phyloP scores from a whole-genome alignment of 371 early-diverging fungal genomes.

The Phascolomyces articulosus region DNA sequence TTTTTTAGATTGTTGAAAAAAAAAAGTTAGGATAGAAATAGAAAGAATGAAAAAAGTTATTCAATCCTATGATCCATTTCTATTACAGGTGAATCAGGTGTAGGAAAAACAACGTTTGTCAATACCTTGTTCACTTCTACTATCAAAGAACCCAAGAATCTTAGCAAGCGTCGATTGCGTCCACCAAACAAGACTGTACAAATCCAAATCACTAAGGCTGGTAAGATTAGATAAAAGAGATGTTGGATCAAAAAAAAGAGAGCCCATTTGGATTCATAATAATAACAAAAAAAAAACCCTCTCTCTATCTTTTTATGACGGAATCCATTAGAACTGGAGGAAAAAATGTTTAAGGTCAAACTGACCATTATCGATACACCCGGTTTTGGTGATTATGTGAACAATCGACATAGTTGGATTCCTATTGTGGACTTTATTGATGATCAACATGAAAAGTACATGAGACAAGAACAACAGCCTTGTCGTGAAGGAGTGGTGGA shows the following conservation, averaged over 20 bases:
- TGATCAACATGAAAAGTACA: conserved; percentile 92
- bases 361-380: conserved; percentile 91
- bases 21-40: too few species aligned
- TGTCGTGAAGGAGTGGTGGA: conserved; percentile 84
- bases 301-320: too few species aligned
- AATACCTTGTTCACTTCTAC: conserved; percentile 88
- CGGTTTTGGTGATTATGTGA: conserved; percentile 92
- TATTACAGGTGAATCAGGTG: conserved; percentile 62
- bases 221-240: conserved; percentile 20
- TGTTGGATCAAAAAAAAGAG: background rate
- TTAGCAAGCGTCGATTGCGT: conserved; percentile 79
- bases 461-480: conserved; percentile 84
- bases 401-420: conserved; percentile 91
- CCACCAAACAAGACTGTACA: conserved; percentile 89
- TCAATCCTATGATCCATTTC: too few species aligned
- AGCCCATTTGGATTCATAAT: too few species aligned
- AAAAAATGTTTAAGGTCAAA: conserved; percentile 82
- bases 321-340: conserved; percentile 47
- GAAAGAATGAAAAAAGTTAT: too few species aligned
- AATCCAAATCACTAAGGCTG: conserved; percentile 84
- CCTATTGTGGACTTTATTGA: conserved; percentile 97
- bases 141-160: conserved; percentile 87
- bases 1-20: background rate
- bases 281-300: too few species aligned
- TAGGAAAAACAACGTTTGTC: conserved; percentile 91